A percentile compares a stretch with the other conserved stretches of the same genome.
These are phyloP conservation scores for Alternaria dauci DNA, from an alignment of 2,329 filamentous ascomycete species.

Conservation along the genomic window DNA sequence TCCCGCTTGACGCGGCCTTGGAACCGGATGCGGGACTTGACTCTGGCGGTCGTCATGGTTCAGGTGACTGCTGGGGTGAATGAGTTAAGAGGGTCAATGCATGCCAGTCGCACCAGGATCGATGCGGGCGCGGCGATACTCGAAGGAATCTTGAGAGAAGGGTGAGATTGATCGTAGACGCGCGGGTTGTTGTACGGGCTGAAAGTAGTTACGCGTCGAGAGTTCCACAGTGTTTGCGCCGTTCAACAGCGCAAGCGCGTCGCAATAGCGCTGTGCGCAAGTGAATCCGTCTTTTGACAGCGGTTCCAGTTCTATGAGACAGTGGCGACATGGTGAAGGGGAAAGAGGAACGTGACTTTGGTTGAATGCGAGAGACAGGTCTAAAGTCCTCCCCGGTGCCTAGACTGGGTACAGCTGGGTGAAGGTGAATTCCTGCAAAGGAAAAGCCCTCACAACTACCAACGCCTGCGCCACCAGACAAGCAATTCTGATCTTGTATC, in stretches of 20 bases:
- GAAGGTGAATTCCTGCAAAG: background rate
- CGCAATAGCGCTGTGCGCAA: background rate
- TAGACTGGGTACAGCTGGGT: background rate
- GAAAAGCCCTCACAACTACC: background rate
- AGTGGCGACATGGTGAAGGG: conserved; percentile 5
- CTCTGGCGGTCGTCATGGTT: conserved; percentile 5
- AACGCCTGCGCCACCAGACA: background rate
- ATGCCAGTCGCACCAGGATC: background rate
- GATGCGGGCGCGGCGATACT: background rate
- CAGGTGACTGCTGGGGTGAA: background rate
- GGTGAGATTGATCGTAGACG: background rate
- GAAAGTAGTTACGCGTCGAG: background rate
- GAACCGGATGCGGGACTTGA: conserved; percentile 6
- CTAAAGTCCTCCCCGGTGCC: background rate
- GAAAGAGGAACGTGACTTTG: background rate
- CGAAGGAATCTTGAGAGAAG: background rate
- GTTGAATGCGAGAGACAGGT: background rate
- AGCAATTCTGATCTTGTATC: background rate
- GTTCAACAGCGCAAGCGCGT: background rate
- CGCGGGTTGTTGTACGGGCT: background rate
- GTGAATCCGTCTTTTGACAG: background rate
- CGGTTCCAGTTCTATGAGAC: background rate
- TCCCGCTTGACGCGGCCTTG: background rate
- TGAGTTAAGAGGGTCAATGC: background rate
- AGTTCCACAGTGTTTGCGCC: background rate